Evolutionary conservation across 495 filamentous ascomycete genomes (phyloP).

Genomic region (Chlorociboria aeruginascens): DNA sequence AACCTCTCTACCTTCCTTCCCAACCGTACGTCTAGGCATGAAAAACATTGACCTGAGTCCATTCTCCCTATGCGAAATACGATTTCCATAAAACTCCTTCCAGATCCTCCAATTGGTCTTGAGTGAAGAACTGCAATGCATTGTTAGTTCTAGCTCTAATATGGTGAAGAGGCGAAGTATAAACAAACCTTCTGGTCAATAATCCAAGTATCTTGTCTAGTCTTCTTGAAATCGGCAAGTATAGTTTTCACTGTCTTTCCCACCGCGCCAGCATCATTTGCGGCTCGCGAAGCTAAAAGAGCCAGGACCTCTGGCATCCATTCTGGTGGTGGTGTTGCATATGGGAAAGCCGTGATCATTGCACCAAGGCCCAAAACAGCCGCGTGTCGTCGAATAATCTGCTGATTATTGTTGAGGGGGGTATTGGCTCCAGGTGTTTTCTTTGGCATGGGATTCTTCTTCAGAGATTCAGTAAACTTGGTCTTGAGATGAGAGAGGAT

Average conservation of each 20-base stretch:
- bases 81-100: constrained; percentile 99
- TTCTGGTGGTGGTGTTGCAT: constrained; percentile 75
- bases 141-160: constrained; percentile 20
- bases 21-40: neutral
- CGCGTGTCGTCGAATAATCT: constrained; percentile 74
- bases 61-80: constrained; percentile 68
- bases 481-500: constrained; percentile 63
- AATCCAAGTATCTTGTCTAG: constrained; percentile 96
- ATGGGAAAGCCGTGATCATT: constrained; percentile 92
- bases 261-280: constrained; percentile 81
- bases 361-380: constrained; percentile 88
- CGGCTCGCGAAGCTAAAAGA: constrained; percentile 70
- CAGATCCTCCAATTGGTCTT: constrained; percentile 87
- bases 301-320: constrained; percentile 95
- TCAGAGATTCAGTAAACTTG: constrained; percentile 66
- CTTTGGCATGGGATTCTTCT: constrained; percentile 77
- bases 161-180: neutral
- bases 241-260: constrained; percentile 96
- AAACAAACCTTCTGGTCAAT: constrained; percentile 83
- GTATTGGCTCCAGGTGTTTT: constrained; percentile 45
- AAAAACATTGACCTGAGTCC: neutral
- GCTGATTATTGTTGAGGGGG: constrained; percentile 62
- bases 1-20: neutral
- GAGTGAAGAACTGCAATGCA: constrained; percentile 62
- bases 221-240: constrained; percentile 98